These are phyloP conservation scores for Suhomyces wounanorum DNA, from an alignment of 1,139 yeast species.

Conservation along the genomic window DNA sequence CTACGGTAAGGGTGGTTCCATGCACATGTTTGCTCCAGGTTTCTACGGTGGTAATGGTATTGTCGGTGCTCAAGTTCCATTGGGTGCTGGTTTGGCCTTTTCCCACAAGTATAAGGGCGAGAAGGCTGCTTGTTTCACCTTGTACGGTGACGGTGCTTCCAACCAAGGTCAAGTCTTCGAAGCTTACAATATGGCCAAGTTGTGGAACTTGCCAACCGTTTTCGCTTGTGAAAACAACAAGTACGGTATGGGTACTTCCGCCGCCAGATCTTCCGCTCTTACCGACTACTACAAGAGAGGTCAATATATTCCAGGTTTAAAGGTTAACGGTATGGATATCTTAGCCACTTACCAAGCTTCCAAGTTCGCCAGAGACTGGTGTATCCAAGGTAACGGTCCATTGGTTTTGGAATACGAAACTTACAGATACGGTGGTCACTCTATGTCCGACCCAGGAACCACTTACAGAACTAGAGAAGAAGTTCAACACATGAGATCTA, in stretches of 20 bases:
- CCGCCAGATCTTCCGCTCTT: slow-evolving; percentile 93
- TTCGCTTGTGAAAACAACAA: slow-evolving; percentile 98
- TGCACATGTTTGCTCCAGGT: slow-evolving; percentile 96
- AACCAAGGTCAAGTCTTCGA: slow-evolving; percentile 99
- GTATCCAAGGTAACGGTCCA: slow-evolving; percentile 92
- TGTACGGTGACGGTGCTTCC: slow-evolving; percentile 99
- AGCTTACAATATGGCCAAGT: slow-evolving; percentile 97
- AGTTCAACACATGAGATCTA: slow-evolving; percentile 98
- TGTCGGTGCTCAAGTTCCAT: slow-evolving; percentile 98
- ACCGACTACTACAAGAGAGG: slow-evolving; percentile 98
- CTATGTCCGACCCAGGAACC: slow-evolving; percentile 99
- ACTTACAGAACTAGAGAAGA: slow-evolving; percentile 99
- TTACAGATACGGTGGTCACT: slow-evolving; percentile 99
- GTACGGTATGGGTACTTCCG: slow-evolving; percentile 99
- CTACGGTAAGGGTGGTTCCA: slow-evolving; percentile 98
- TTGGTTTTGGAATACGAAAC: slow-evolving; percentile 95
- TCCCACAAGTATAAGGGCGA: slow-evolving; percentile 93
- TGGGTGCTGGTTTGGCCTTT: slow-evolving; percentile 96
- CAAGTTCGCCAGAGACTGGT: slow-evolving; percentile 96
- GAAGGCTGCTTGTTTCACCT: slow-evolving; percentile 77
- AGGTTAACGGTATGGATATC: slow-evolving; percentile 98
- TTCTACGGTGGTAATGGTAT: slow-evolving; percentile 99
- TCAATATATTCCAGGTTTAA: slow-evolving; percentile 97
- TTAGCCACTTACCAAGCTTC: slow-evolving; percentile 95
- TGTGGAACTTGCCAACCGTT: slow-evolving; percentile 93